Evolutionary conservation across 1,284 basidiomycete species (phyloP), one percentile per base, ranked within the genome.

Genomic region (Leccinum huronense): DNA sequence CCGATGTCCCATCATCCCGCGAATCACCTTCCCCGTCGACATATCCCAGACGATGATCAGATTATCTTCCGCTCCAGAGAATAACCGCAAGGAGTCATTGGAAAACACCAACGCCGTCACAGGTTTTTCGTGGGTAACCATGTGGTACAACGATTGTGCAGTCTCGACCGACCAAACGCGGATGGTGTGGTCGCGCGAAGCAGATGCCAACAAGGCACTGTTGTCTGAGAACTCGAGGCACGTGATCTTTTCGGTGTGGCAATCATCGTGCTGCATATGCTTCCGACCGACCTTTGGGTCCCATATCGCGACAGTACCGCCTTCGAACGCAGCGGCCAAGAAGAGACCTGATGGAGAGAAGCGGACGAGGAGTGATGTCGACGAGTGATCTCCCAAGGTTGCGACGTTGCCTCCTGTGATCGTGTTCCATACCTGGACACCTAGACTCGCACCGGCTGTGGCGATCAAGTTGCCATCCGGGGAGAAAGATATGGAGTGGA

Each of bases 141-240:
- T 36, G 48, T 36, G 61, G 36, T 69, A 60, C 57, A 71, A 33
- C 1, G 51, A 5, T 14, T 66, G 62, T n/a, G 63, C 54, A 0
- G 59, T 65, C 58, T 67, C 60, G 36, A 68, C 1, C 0, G 63
- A 72, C 70, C 70, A 73, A 13, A 73, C 62, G 45, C 65, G 68
- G 51, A 73, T 72, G 0, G 31, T 27, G 63, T 16, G 54, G 38
- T 73, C 72, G 1, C 64, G 56, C 2, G 74, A 66, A 55, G 70
- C 74, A 23, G 71, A 75, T 9, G 64, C 73, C 6, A 73, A 36
- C 2, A 71, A 30, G 5, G 30, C n/a, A 16, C 62, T 66, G 53
- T 76, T 55, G 11, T 34, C 27, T 1, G 73, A 74, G 38, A 72
- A 72, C n/a, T 68, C 70, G 10, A 73, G 42, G 13, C 63, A 73